Evolutionary conservation across 139 green algal species (phyloP), one percentile per base, ranked within the genome.

Genomic region (Pleodorina starrii): DNA sequence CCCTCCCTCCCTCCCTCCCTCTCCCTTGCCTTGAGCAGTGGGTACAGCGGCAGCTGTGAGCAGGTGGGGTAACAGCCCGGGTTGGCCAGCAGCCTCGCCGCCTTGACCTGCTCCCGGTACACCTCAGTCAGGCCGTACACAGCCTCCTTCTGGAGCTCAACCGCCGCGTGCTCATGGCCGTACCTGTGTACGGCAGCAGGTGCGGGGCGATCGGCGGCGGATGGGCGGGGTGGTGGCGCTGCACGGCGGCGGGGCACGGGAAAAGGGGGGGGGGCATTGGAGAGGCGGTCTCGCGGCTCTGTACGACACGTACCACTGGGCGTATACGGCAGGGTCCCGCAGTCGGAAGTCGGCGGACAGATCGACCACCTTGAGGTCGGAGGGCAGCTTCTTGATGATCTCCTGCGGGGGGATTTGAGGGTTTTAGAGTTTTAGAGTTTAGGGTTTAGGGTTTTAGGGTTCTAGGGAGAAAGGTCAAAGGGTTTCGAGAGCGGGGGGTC

Each of bases 71-170:
- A 99, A 95, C 98, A 99, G 16, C 98, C 98, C 23, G 98, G 98
- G 93, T 99, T 99, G 85, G 98, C 98, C n/a, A 99, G 93, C 89
- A 99, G 90, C 59, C 98, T 92, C 0, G 97, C 98, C 0, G 35
- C 50, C 84, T 93, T 93, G n/a, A 98, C 77, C 75, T 91, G 60
- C 0, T 88, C 73, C 0, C 83, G 90, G 90, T 97, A 92, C 17
- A 99, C 68, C 94, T 99, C 98, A 12, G 98, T 99, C 40, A 99
- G 92, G 14, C 98, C 98, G 76, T 99, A 99, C 79, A 99, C 98
- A 10, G 97, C 98, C 90, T 98, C 95, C 88, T 97, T 96, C 93
- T 99, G 98, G 86, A 99, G 94, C 69, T 99, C 96, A 23, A 95
- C 90, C 0, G 98, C 98, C 40, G 93, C 92, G 90, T 99, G 98